A percentile compares a stretch with the other conserved stretches of the same genome.
Conservation (phyloP, 2,329 filamentous ascomycete genomes). For the Colletotrichum sublineola region DNA sequence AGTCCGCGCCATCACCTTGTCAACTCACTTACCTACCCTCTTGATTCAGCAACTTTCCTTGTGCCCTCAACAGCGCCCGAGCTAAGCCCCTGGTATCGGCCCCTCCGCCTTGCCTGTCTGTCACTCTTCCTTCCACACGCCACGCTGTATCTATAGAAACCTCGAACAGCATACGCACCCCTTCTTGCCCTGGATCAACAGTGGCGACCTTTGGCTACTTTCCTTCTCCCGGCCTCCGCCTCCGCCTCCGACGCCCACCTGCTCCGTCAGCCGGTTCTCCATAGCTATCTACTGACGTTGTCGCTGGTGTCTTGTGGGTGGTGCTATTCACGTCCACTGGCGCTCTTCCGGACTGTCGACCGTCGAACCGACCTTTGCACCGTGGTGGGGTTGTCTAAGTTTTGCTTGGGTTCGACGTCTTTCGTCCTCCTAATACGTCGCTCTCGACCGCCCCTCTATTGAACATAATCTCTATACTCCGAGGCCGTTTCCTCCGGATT, state of each 20-base stretch:
- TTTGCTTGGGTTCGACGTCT: conserved; percentile 27
- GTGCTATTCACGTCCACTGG: conserved; percentile 26
- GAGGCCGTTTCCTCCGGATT: conserved; percentile 19
- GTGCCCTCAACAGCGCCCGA: conserved; percentile 10
- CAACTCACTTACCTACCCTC: not conserved
- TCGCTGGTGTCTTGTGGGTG: conserved; percentile 27
- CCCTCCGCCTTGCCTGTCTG: conserved; percentile 14
- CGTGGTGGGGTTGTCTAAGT: conserved; percentile 37
- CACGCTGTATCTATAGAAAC: conserved; percentile 27
- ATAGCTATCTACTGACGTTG: conserved; percentile 19
- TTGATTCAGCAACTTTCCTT: conserved; percentile 8
- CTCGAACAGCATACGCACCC: conserved; percentile 9
- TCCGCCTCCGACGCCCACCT: conserved; percentile 25
- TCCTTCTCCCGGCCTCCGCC: conserved; percentile 24
- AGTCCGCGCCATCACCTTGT: conserved; percentile 24
- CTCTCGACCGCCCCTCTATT: conserved; percentile 14
- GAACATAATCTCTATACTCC: conserved; percentile 15
- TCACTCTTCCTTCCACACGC: conserved; percentile 14
- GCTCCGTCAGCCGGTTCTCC: conserved; percentile 35
- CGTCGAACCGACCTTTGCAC: conserved; percentile 39
- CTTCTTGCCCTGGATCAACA: conserved; percentile 31
- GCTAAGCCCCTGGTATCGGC: conserved; percentile 21
- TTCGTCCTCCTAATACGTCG: conserved; percentile 8
- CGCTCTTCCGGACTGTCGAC: conserved; percentile 34
- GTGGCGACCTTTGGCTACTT: conserved; percentile 33